Conservation (phyloP, 1,284 basidiomycete genomes). For the Boletus sp. region DNA sequence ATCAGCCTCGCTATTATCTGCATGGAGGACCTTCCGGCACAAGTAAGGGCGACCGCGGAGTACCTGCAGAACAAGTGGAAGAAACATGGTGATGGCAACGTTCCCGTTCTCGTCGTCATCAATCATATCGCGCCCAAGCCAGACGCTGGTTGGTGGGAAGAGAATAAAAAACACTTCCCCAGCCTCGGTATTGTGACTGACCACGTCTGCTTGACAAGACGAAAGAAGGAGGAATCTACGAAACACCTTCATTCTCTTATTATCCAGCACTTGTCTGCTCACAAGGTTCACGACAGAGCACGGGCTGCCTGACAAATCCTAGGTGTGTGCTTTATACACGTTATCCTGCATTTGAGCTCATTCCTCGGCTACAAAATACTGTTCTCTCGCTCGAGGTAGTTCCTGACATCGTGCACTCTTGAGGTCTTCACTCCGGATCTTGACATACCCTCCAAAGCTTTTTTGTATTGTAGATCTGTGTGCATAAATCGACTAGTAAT, state of each 20-base stretch:
- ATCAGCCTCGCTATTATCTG: conserved; percentile 24
- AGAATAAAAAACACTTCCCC: conserved; percentile 23
- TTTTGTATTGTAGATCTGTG: not conserved
- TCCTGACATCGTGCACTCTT: no score
- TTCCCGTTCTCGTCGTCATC: conserved; percentile 24
- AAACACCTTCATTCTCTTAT: conserved; percentile 20
- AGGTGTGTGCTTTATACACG: not conserved
- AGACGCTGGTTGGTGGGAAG: conserved; percentile 21
- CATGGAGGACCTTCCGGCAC: conserved; percentile 21
- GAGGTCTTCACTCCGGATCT: no score
- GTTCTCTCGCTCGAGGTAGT: no score
- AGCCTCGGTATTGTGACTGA: conserved; percentile 13
- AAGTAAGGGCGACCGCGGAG: conserved; percentile 21
- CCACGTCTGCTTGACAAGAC: conserved; percentile 22
- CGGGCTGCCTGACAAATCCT: not conserved
- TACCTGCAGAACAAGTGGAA: conserved; percentile 22
- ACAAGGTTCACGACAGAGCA: not conserved
- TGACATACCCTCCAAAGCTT: no score
- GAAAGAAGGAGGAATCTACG: conserved; percentile 21
- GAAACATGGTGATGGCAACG: conserved; percentile 15
- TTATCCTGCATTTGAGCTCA: not conserved
- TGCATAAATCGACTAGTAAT: not conserved
- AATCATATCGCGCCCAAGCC: conserved; percentile 22
- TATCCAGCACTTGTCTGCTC: conserved; percentile 15
- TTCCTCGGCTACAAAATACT: not conserved